Evolutionary conservation across 768 basidiomycete genomes (phyloP).

Genomic region (Termitomyces sp.): DNA sequence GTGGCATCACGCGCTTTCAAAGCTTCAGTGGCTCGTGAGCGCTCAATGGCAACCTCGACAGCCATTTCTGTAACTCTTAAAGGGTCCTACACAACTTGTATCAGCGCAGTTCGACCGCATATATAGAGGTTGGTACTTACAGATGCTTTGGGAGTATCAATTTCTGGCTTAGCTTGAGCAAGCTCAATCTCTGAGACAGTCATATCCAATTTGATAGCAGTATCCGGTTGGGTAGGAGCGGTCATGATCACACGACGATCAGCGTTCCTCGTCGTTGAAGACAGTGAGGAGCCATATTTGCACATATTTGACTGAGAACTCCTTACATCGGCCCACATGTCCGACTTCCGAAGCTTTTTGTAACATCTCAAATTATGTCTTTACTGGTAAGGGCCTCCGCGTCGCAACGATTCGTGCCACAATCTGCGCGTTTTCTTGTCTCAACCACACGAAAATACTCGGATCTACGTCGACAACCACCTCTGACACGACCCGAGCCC

Average conservation of each 20-base stretch:
- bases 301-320: background rate
- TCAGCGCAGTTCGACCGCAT: conserved; percentile 6
- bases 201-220: background rate
- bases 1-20: conserved; percentile 58
- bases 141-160: conserved; percentile 12
- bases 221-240: background rate
- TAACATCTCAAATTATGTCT: conserved; percentile 5
- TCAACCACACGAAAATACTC: conserved; percentile 9
- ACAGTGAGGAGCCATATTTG: conserved; percentile 5
- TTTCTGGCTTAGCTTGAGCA: conserved; percentile 11
- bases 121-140: conserved; percentile 8
- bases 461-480: conserved; percentile 13
- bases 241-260: background rate
- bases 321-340: background rate
- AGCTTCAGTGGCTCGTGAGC: conserved; percentile 48
- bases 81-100: conserved; percentile 30
- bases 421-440: background rate
- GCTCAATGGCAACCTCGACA: conserved; percentile 50
- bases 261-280: conserved; percentile 3
- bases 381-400: background rate
- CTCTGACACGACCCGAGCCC: conserved; percentile 14
- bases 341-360: background rate
- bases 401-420: conserved; percentile 6
- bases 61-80: conserved; percentile 46
- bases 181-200: background rate